Evolutionary conservation across 805 yeast species (phyloP).

Genomic region (Cyberlindnera euphorbiiphila): DNA sequence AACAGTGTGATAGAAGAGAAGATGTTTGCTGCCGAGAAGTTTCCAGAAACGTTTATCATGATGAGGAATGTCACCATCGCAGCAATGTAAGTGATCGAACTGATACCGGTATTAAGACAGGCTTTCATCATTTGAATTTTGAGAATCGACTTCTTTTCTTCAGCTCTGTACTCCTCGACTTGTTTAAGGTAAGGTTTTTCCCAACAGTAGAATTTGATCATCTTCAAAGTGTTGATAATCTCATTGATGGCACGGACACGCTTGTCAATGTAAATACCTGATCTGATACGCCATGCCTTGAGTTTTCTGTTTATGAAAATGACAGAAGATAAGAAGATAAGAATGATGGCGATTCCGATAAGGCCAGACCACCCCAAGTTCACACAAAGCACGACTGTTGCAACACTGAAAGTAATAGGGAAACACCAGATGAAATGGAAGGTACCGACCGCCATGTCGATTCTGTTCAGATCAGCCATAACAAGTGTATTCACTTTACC

Average conservation of each 20-base stretch:
- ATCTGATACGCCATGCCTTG: conserved; percentile 50
- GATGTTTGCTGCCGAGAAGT: conserved; percentile 53
- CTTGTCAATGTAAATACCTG: conserved; percentile 64
- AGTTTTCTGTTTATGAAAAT: conserved; percentile 47
- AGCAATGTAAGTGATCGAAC: conserved; percentile 50
- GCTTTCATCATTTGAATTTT: conserved; percentile 65
- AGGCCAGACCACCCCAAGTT: conserved; percentile 72
- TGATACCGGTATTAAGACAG: conserved; percentile 57
- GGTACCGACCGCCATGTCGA: conserved; percentile 72
- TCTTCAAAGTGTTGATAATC: conserved; percentile 69
- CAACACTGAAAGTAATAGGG: conserved; percentile 60
- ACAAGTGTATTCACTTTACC: conserved; percentile 73
- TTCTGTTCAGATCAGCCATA: conserved; percentile 77
- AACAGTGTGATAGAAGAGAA: conserved; percentile 71
- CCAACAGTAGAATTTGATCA: conserved; percentile 90
- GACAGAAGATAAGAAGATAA: conserved; percentile 39
- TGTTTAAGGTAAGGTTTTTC: conserved; percentile 68
- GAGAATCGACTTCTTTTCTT: conserved; percentile 61
- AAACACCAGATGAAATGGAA: conserved; percentile 61
- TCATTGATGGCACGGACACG: conserved; percentile 79
- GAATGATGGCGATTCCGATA: conserved; percentile 59
- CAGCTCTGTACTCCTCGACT: conserved; percentile 50
- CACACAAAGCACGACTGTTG: conserved; percentile 58
- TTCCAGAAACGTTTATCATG: conserved; percentile 42
- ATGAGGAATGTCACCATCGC: conserved; percentile 66